These are phyloP conservation scores for Pavlovales sp. DNA, from an alignment of 208 protist species.

Conservation along the genomic window DNA sequence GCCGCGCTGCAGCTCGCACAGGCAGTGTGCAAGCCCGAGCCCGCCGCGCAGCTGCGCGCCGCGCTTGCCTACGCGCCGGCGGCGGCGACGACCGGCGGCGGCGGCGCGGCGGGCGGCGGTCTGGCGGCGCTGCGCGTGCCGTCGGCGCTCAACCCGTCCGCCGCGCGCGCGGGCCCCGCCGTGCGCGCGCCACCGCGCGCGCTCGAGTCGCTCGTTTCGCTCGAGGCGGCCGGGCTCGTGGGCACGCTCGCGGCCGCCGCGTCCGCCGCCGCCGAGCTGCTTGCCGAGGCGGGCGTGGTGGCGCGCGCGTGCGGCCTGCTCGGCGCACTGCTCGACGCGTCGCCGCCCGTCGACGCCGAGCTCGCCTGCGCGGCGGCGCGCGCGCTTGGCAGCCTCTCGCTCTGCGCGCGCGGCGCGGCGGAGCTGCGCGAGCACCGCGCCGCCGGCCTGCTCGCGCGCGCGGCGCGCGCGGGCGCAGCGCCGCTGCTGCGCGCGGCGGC, in stretches of 20 bases:
- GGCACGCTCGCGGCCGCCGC: not conserved
- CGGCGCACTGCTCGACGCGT: not conserved
- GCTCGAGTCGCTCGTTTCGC: not conserved
- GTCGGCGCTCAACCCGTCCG: not conserved
- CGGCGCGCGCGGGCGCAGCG: too few relatives aligned
- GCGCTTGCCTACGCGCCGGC: not conserved
- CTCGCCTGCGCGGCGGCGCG: not conserved
- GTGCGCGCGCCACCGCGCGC: too few relatives aligned
- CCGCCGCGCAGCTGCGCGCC: not conserved
- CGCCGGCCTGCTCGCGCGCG: not conserved
- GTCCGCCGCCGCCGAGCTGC: not conserved
- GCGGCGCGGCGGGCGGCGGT: too few relatives aligned
- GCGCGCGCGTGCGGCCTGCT: not conserved
- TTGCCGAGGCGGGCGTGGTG: not conserved
- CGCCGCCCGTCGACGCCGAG: not conserved
- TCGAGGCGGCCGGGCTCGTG: not conserved
- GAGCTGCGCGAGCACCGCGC: not conserved
- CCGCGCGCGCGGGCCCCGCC: too few relatives aligned
- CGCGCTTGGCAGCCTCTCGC: not conserved
- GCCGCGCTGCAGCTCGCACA: not conserved
- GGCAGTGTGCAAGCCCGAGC: not conserved
- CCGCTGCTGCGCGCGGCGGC: not conserved
- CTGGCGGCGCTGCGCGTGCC: too few relatives aligned
- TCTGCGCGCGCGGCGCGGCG: not conserved
- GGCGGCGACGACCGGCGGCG: too few relatives aligned